Evolutionary conservation across 768 basidiomycete genomes (phyloP), one percentile per base, ranked within the genome.

Genomic region (Calocera viscosa): DNA sequence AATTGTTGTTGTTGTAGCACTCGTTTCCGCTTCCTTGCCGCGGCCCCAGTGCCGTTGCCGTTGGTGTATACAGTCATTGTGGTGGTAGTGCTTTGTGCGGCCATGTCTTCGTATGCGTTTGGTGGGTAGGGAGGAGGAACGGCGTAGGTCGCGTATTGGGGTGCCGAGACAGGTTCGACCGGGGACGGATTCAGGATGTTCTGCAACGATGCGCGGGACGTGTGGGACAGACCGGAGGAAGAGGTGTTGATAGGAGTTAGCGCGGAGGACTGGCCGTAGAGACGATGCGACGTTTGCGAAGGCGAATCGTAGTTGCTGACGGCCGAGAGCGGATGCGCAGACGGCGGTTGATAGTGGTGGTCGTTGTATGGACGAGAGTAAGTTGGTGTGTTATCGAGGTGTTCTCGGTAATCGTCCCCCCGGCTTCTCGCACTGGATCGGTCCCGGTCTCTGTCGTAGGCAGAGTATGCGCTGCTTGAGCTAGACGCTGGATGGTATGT

Each of bases 1-100:
- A 68, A 66, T 32, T 39, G 38, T n/a, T 66, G 66, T 35, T 66
- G 68, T 33, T 43, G 66, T 28, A 49, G 47, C 26, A 63, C 63
- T 41, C 68, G 68, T 64, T 68, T 68, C 19, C 68, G 68, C 43
- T 68, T 68, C 22, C 68, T 60, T 16, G 53, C 53, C 14, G 30
- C 53, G 24, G 49, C 49, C 11, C 49, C 49, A 28, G 24, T 10
- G 53, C 53, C 22, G 26, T 60, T 60, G 26, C 53, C 53, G 19
- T 60, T 60, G 11, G 53, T 60, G 53, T 60, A 60, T 5, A 60
- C 53, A 2, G 53, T 60, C 53, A 26, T 60, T 26, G 53, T 32
- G 14, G 53, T 32, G 53, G 53, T 60, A 3, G 30, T 22, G 24
- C 8, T 47, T 47, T 47, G 43, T 8, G 53, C 26, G 30, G 53